A percentile compares a stretch with the other conserved stretches of the same genome.
phyloP scores from a whole-genome alignment of 495 filamentous ascomycete genomes.

The Melanomma pulvis-pyrius region DNA sequence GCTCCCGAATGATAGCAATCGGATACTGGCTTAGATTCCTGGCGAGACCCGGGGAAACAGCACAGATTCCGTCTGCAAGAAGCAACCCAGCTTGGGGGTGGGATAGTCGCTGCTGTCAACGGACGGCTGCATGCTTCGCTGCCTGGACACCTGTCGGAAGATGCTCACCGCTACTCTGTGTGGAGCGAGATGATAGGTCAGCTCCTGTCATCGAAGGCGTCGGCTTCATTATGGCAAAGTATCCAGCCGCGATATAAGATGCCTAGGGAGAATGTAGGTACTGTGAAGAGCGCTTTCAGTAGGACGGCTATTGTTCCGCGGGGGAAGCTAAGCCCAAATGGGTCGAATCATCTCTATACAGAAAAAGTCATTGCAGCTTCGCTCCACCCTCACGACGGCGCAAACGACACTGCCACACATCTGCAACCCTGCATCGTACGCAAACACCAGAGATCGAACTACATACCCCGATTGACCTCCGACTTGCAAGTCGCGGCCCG shows the following conservation, averaged over 20 bases:
- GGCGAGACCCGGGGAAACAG: background rate
- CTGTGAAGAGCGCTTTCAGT: background rate
- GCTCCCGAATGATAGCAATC: background rate
- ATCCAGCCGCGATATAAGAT: background rate
- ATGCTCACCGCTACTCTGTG: constrained; percentile 1
- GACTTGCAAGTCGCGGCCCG: background rate
- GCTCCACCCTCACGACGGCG: background rate
- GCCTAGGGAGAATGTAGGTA: background rate
- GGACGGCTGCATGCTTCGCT: constrained; percentile 1
- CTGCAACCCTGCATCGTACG: background rate
- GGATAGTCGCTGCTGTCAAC: background rate
- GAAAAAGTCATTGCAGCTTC: background rate
- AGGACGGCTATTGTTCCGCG: background rate
- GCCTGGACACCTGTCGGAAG: background rate
- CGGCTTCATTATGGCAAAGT: background rate
- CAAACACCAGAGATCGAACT: background rate
- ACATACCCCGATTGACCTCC: background rate
- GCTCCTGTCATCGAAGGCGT: background rate
- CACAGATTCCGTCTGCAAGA: background rate
- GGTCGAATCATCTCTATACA: background rate
- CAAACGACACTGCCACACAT: background rate
- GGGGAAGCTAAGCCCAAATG: background rate
- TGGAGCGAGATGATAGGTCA: background rate
- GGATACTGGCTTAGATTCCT: background rate
- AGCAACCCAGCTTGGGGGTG: background rate